Base-by-base conservation (phyloP, 371 early-diverging fungal genomes). In the Mucor irregularis region DNA sequence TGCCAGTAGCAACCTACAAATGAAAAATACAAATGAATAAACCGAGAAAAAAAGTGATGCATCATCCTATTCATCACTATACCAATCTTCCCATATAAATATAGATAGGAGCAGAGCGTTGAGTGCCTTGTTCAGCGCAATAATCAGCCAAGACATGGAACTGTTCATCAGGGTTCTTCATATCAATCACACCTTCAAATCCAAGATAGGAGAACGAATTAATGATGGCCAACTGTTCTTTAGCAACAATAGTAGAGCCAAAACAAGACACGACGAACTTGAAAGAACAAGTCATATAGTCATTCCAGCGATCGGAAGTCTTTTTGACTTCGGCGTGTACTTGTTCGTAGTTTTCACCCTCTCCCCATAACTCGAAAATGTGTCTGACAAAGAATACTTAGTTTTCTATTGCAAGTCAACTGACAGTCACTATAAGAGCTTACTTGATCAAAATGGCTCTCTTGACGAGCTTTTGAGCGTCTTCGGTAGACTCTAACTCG, bases 401-500 rank as follows among this genome's bases (percentile, higher is more conserved):
- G 39, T 39, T 10, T 7, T 6, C 1, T 37, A 17, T 42, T 17
- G 14, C 7, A 24, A n/a, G n/a, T n/a, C 24, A 29, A 35, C 19
- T 42, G 5, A 2, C 21, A 31, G 2, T 6, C 55, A 37, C 69
- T 61, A n/a, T n/a, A n/a, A n/a, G n/a, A 6, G 7, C 14, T 21
- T 66, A 94, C 88, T 87, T 92, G 56, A 90, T 83, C 33, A 97
- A 83, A 49, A 96, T 94, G 2, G 92, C 83, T n/a, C 96, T 82
- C 51, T 80, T 80, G 4, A 93, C 72, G n/a, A 97, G 82, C 54
- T 79, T 78, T 11, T 65, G 71, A 4, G 96, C 96, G 34, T 86
- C 82, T 39, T 82, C 86, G 8, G 81, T 84, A 2, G 80, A 80
- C 14, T 78, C 80, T n/a, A 94, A 64, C 39, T 89, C 73, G 10